phyloP scores from a whole-genome alignment of 768 basidiomycete species.

The Boletus bicolor region DNA sequence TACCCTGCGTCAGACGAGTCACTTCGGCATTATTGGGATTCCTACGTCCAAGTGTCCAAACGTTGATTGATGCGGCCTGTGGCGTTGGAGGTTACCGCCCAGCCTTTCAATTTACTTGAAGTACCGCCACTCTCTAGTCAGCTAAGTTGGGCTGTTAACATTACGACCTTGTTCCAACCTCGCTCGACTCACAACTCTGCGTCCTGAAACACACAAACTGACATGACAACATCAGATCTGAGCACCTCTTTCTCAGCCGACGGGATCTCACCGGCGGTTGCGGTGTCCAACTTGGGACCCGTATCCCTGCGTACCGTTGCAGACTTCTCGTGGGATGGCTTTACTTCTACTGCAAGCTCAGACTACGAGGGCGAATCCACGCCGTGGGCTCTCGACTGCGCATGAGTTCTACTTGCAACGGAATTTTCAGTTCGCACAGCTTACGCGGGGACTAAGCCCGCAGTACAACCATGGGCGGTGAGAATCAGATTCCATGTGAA shows the following conservation, averaged over 20 bases:
- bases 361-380: neutral
- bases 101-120: slow-evolving; percentile 16
- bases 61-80: slow-evolving; percentile 25
- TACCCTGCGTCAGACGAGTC: slow-evolving; percentile 2
- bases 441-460: slow-evolving; percentile 21
- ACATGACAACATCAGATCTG: slow-evolving; percentile 1
- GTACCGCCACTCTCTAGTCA: slow-evolving; percentile 18
- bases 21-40: neutral
- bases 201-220: slow-evolving; percentile 15
- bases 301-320: neutral
- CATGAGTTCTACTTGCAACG: neutral
- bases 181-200: slow-evolving; percentile 10
- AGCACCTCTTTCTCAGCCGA: neutral
- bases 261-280: neutral
- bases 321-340: neutral
- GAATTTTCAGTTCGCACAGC: slow-evolving; percentile 19
- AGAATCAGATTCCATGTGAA: slow-evolving; percentile 19
- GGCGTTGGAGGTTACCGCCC: slow-evolving; percentile 18
- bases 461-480: slow-evolving; percentile 19
- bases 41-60: neutral
- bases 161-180: slow-evolving; percentile 27
- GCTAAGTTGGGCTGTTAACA: slow-evolving; percentile 22
- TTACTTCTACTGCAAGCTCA: neutral
- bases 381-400: neutral
- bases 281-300: neutral